Percentiles rank a stretch among this genome's conserved stretches.
Conservation (phyloP, 306 rosid genomes). For the Casuarina equisetifolia region DNA sequence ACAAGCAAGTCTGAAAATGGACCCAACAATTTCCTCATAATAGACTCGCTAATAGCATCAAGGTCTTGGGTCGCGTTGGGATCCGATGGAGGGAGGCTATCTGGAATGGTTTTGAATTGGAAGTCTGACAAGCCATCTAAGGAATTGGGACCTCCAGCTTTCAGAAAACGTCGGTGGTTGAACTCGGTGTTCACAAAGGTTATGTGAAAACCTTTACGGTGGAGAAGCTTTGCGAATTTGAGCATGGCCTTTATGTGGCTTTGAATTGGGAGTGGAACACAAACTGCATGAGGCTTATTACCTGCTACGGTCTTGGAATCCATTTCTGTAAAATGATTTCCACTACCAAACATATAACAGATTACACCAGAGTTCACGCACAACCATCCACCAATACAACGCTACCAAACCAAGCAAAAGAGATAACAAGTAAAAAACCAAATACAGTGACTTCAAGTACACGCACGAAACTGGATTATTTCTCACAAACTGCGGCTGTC, state of each 20-base stretch:
- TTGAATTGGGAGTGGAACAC: conserved; percentile 6
- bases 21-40: not conserved
- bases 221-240: conserved; percentile 22
- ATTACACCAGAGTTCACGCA: no score
- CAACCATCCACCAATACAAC: no score
- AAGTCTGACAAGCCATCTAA: conserved; percentile 2
- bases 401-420: no score
- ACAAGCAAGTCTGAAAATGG: conserved; percentile 10
- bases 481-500: no score
- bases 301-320: not conserved
- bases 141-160: conserved; percentile 12
- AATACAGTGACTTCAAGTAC: no score
- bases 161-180: conserved; percentile 9
- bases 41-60: not conserved
- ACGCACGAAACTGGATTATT: no score
- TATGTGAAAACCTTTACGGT: conserved; percentile 6
- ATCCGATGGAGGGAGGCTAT: conserved; percentile 5
- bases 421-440: no score
- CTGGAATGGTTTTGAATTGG: conserved; percentile 22
- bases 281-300: conserved; percentile 11
- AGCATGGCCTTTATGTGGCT: conserved; percentile 18
- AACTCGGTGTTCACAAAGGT: conserved; percentile 25
- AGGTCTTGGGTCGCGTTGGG: not conserved
- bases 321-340: not conserved
- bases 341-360: no score